These are phyloP conservation scores for Dactylellina parvicollis DNA, from an alignment of 2,329 filamentous ascomycete genomes.

Conservation along the genomic window DNA sequence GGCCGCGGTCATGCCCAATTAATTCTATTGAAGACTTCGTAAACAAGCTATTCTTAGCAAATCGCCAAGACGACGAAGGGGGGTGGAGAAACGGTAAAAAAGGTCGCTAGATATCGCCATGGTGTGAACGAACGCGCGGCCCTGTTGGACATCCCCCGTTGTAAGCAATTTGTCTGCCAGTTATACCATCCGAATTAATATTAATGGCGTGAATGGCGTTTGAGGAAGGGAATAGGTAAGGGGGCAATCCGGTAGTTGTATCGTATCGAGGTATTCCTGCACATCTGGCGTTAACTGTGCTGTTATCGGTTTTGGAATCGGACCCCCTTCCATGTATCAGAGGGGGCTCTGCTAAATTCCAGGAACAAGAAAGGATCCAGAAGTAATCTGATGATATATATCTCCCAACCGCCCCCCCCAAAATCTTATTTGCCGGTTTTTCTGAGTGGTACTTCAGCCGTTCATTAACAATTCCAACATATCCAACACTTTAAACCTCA, in stretches of 20 bases:
- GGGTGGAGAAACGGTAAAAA: background rate
- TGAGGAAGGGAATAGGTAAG: background rate
- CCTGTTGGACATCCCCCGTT: slow-evolving; percentile 1
- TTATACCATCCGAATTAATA: background rate
- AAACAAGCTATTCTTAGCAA: slow-evolving; percentile 24
- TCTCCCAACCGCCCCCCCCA: background rate
- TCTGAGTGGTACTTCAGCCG: slow-evolving; percentile 33
- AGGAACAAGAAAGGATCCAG: background rate
- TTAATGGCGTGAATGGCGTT: background rate
- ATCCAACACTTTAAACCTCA: slow-evolving; percentile 30
- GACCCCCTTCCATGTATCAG: background rate
- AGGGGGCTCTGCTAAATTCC: background rate
- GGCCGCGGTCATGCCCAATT: too few relatives aligned
- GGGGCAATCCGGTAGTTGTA: background rate
- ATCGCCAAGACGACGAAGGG: slow-evolving; percentile 6
- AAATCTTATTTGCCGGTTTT: background rate
- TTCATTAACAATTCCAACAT: slow-evolving; percentile 46
- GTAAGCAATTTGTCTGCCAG: slow-evolving; percentile 10
- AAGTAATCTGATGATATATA: slow-evolving; percentile 6
- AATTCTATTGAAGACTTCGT: background rate
- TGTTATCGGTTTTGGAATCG: slow-evolving; percentile 3
- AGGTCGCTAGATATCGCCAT: slow-evolving; percentile 1
- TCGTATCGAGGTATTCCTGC: background rate
- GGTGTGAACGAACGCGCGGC: slow-evolving; percentile 38
- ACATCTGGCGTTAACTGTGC: background rate